Percentiles rank a stretch among this genome's conserved stretches.
phyloP scores from a whole-genome alignment of 1,284 basidiomycete species.

The Malassezia restricta region DNA sequence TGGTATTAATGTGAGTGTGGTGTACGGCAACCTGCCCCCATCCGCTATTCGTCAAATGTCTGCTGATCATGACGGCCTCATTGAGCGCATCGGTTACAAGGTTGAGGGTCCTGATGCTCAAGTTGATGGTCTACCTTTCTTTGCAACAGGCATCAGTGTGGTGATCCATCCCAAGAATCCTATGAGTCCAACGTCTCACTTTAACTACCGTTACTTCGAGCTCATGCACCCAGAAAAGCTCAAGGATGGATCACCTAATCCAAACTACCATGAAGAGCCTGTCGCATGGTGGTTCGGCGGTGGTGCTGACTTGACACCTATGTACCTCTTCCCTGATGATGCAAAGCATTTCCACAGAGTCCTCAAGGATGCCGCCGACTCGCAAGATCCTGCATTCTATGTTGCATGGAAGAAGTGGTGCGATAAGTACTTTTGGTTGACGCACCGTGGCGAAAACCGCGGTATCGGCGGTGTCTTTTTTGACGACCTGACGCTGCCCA shows the following conservation, averaged over 20 bases:
- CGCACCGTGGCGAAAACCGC: slow-evolving; percentile 78
- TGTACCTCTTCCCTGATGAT: slow-evolving; percentile 80
- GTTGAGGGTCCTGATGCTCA: slow-evolving; percentile 51
- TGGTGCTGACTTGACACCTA: slow-evolving; percentile 88
- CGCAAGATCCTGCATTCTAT: slow-evolving; percentile 61
- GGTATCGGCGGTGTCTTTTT: slow-evolving; percentile 95
- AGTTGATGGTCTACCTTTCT: slow-evolving; percentile 65
- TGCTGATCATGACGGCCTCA: slow-evolving; percentile 63
- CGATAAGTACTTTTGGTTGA: slow-evolving; percentile 89
- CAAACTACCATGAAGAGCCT: slow-evolving; percentile 32
- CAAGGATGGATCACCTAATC: slow-evolving; percentile 39
- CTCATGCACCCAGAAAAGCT: slow-evolving; percentile 39
- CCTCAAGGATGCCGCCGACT: slow-evolving; percentile 65
- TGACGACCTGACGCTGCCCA: slow-evolving; percentile 51
- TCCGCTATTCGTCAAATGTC: slow-evolving; percentile 85
- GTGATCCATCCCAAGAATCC: slow-evolving; percentile 91
- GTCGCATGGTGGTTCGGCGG: slow-evolving; percentile 98
- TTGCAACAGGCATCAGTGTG: slow-evolving; percentile 78
- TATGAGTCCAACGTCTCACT: slow-evolving; percentile 63
- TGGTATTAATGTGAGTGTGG: slow-evolving; percentile 87
- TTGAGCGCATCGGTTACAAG: slow-evolving; percentile 35
- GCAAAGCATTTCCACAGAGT: slow-evolving; percentile 73
- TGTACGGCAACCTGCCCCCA: slow-evolving; percentile 76
- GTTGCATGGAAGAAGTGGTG: slow-evolving; percentile 85
- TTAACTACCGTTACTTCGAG: slow-evolving; percentile 97